Conservation (phyloP, 768 basidiomycete species). For the Phaffia tasmanica region DNA sequence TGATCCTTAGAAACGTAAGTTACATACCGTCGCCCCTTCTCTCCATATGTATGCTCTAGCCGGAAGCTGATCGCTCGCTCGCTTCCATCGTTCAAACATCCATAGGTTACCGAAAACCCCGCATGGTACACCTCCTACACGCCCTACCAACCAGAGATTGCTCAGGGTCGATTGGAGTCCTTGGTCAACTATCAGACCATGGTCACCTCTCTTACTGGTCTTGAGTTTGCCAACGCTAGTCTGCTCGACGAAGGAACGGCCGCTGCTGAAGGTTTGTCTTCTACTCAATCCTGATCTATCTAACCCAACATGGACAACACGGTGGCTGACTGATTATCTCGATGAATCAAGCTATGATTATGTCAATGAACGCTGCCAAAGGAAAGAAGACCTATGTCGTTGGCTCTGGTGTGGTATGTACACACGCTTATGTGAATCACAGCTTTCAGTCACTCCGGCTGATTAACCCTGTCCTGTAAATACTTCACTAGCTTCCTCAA, state of each 20-base stretch:
- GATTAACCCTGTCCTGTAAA: background rate
- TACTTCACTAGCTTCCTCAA: conserved; percentile 50
- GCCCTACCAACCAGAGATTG: conserved; percentile 66
- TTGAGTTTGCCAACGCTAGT: conserved; percentile 93
- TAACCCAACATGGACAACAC: background rate
- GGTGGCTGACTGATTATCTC: background rate
- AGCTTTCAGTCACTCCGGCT: background rate
- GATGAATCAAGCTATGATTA: conserved; percentile 67
- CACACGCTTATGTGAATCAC: background rate
- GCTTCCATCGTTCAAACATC: conserved; percentile 42
- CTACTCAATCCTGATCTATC: background rate
- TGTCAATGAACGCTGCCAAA: conserved; percentile 62
- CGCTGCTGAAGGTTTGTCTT: conserved; percentile 28
- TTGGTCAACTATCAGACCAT: conserved; percentile 95
- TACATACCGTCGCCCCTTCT: conserved; percentile 18
- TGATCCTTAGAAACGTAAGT: conserved; percentile 68
- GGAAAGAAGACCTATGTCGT: conserved; percentile 77
- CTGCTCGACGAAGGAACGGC: conserved; percentile 62
- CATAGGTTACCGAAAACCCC: conserved; percentile 60
- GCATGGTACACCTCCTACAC: conserved; percentile 72
- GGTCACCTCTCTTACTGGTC: conserved; percentile 82
- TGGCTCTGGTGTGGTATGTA: conserved; percentile 54
- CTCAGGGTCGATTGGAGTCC: conserved; percentile 96
- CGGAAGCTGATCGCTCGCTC: background rate
- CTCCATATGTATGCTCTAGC: conserved; percentile 5